Percentiles rank a stretch among this genome's conserved stretches.
Evolutionary conservation across 257 asterid genomes (phyloP).

Genomic region (Orobanche coerulescens): DNA sequence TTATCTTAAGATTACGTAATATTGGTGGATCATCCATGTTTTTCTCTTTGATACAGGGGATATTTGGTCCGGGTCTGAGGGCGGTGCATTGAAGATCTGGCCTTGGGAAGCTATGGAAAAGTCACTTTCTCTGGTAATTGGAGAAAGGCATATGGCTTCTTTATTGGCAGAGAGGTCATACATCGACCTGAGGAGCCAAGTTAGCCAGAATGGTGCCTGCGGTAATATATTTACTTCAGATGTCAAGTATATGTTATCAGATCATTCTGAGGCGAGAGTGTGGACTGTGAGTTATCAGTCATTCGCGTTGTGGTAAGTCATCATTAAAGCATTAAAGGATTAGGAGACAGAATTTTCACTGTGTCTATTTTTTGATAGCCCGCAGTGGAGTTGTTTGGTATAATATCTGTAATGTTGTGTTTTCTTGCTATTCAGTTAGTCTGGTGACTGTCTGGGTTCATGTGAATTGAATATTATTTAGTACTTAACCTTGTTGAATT

Average conservation of each 20-base stretch:
- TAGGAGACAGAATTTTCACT: neutral
- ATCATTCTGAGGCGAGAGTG: conserved; percentile 66
- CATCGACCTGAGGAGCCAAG: conserved; percentile 73
- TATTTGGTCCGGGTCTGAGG: conserved; percentile 94
- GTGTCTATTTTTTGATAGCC: neutral
- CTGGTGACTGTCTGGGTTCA: neutral
- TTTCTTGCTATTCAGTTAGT: conserved; percentile 6
- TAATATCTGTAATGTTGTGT: neutral
- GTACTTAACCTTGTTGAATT: neutral
- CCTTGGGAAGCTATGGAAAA: conserved; percentile 96
- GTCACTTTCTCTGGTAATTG: conserved; percentile 50
- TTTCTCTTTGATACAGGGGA: conserved; percentile 60
- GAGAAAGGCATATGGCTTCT: conserved; percentile 87
- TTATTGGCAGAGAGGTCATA: conserved; percentile 75
- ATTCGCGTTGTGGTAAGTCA: conserved; percentile 74
- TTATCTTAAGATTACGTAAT: neutral
- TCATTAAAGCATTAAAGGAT: neutral
- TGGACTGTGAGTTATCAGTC: conserved; percentile 80
- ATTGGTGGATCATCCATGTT: conserved; percentile 4
- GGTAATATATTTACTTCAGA: conserved; percentile 68
- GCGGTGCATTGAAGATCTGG: conserved; percentile 84
- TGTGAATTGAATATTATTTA: neutral
- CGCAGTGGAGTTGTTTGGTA: neutral
- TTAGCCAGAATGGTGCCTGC: conserved; percentile 50
- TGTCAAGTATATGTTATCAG: conserved; percentile 64